These are phyloP conservation scores for Astrocystis sublimbata DNA, from an alignment of 495 filamentous ascomycete genomes.

Conservation along the genomic window DNA sequence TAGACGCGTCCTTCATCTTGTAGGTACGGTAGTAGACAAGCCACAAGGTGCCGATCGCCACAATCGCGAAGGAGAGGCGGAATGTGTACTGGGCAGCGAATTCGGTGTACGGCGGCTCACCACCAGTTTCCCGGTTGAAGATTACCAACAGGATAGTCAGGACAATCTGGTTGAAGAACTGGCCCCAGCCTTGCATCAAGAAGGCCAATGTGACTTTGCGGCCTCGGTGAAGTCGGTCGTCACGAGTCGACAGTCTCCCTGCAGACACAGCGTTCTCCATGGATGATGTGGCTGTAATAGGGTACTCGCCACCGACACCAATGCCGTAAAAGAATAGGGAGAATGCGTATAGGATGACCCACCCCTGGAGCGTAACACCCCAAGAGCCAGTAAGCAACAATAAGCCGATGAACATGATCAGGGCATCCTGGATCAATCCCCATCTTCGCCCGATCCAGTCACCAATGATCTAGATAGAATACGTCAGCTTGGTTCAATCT, in stretches of 20 bases:
- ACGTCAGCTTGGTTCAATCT: slow-evolving; percentile 31
- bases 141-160: slow-evolving; percentile 79
- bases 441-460: slow-evolving; percentile 80
- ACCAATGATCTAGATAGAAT: slow-evolving; percentile 43
- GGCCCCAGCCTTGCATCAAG: slow-evolving; percentile 96
- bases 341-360: slow-evolving; percentile 92
- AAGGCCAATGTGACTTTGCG: slow-evolving; percentile 91
- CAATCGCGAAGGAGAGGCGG: slow-evolving; percentile 80
- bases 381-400: slow-evolving; percentile 84
- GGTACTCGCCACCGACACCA: slow-evolving; percentile 92
- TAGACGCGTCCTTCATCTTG: slow-evolving; percentile 76
- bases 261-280: slow-evolving; percentile 89
- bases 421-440: slow-evolving; percentile 90
- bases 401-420: slow-evolving; percentile 87
- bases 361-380: slow-evolving; percentile 80
- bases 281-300: slow-evolving; percentile 91
- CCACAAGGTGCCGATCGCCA: slow-evolving; percentile 87
- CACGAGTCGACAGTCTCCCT: slow-evolving; percentile 80
- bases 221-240: slow-evolving; percentile 89
- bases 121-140: slow-evolving; percentile 73
- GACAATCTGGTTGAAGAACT: slow-evolving; percentile 84
- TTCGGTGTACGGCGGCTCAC: slow-evolving; percentile 66
- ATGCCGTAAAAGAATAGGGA: slow-evolving; percentile 86
- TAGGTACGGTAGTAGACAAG: slow-evolving; percentile 86
- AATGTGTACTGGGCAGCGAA: slow-evolving; percentile 79